Conservation (phyloP, 1,284 basidiomycete species). For the Cryptococcus sp. region DNA sequence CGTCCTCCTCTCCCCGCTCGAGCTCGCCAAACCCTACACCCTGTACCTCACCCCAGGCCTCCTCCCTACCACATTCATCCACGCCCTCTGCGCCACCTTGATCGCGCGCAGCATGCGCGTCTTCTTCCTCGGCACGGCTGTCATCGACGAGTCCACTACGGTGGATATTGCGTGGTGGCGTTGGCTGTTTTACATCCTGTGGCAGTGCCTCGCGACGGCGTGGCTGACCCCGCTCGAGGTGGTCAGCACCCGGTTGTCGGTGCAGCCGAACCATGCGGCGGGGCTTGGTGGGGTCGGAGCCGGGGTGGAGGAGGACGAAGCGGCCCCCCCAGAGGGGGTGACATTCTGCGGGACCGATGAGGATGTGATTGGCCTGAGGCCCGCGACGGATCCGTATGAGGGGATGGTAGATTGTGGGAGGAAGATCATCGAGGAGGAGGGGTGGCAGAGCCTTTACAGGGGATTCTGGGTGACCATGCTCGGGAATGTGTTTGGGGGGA, state of each 20-base stretch:
- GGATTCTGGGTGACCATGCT: slow-evolving; percentile 84
- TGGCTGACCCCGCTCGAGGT: slow-evolving; percentile 79
- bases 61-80: slow-evolving; percentile 63
- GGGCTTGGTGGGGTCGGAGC: slow-evolving; percentile 56
- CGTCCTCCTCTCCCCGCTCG: slow-evolving; percentile 74
- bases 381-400: slow-evolving; percentile 79
- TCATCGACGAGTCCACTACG: slow-evolving; percentile 19
- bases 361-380: slow-evolving; percentile 82
- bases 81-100: slow-evolving; percentile 66
- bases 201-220: slow-evolving; percentile 58
- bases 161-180: slow-evolving; percentile 27
- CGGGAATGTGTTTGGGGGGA: slow-evolving; percentile 58
- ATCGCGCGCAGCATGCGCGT: slow-evolving; percentile 63
- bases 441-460: slow-evolving; percentile 69
- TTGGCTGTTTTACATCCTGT: slow-evolving; percentile 58
- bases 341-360: slow-evolving; percentile 69
- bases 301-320: slow-evolving; percentile 66
- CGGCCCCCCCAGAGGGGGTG: slow-evolving; percentile 56
- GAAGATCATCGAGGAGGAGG: slow-evolving; percentile 79
- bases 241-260: slow-evolving; percentile 70
- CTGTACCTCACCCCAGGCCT: slow-evolving; percentile 81
- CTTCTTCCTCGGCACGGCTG: slow-evolving; percentile 60
- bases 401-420: slow-evolving; percentile 73
- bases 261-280: slow-evolving; percentile 64
- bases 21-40: slow-evolving; percentile 72